Conservation (phyloP, 2,329 filamentous ascomycete species). For the Colletotrichum sp. region DNA sequence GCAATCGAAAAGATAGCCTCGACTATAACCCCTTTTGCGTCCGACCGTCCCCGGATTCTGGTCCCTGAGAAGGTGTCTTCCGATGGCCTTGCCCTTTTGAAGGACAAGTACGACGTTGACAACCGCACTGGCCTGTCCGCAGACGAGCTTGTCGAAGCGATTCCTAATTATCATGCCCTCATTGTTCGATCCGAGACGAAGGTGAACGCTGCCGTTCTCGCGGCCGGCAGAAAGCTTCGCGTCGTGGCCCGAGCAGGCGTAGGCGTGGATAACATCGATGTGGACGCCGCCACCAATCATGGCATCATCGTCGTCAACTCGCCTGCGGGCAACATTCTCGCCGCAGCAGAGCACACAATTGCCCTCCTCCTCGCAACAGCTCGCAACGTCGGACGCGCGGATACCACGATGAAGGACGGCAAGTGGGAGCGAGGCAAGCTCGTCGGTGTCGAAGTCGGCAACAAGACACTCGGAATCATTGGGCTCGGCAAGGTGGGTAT, state of each 20-base stretch:
- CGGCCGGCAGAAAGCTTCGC: constrained; percentile 70
- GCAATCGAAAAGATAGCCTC: constrained; percentile 26
- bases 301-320: constrained; percentile 84
- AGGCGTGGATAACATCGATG: constrained; percentile 83
- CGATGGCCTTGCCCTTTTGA: constrained; percentile 76
- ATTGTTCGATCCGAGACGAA: constrained; percentile 85
- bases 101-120: constrained; percentile 72
- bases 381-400: constrained; percentile 74
- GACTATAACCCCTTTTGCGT: constrained; percentile 13
- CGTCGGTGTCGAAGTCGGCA: constrained; percentile 78
- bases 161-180: constrained; percentile 75
- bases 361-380: constrained; percentile 77
- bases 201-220: constrained; percentile 72
- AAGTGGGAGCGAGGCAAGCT: constrained; percentile 78
- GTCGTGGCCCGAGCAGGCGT: constrained; percentile 84
- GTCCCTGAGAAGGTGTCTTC: constrained; percentile 81
- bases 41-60: constrained; percentile 56
- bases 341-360: constrained; percentile 80
- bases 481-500: constrained; percentile 85
- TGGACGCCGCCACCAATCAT: constrained; percentile 71
- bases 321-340: constrained; percentile 79
- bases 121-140: constrained; percentile 66
- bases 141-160: constrained; percentile 68
- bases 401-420: constrained; percentile 70
- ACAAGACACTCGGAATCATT: constrained; percentile 78